Evolutionary conservation across 192 early-diverging fungal genomes (phyloP), one percentile per base, ranked within the genome.

Genomic region (Jimgerdemannia flammicorona): DNA sequence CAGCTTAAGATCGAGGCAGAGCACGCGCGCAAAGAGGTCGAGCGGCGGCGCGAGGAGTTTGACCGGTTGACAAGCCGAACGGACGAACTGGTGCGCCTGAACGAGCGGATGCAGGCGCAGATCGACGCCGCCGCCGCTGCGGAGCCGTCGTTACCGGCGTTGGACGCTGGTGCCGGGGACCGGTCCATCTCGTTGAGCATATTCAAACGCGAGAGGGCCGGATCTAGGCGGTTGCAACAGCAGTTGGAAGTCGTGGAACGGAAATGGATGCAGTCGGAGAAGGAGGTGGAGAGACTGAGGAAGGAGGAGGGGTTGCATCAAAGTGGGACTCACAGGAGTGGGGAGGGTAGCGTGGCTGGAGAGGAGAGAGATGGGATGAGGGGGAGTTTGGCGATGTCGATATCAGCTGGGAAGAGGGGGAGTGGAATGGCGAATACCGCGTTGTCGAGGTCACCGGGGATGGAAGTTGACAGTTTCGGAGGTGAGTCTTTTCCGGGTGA

Each of bases 241-340:
- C 49, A 59, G 49, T 14, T 63, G 18, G 69, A 59, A 14, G 54
- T 49, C 14, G 8, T 41, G 43, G 10, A 70, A 20, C 39, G 10
- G 3, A 20, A 44, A 43, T 14, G 66, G 39, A 74, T 63, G 69
- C 44, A 41, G 18, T 44, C 49, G n/a, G 71, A 40, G 69, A 40
- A 41, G 72, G 54, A 70, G 18, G 67, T 42, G 67, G 72, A 71
- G 67, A 73, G 66, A 42, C 64, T 44, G 6, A 29, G 9, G 68
- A 72, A 66, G 19, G 3, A 44, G 59, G 65, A 41, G 54, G 59
- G 67, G 40, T 41, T 54, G 29, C 17, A 39, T 18, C 43, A 54
- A 2, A 40, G 40, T 10, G 64, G 67, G 9, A 69, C 41, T 40
- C 18, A 7, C 6, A 10, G 70, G 43, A 18, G 64, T 29, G 18